Evolutionary conservation across 2,329 filamentous ascomycete genomes (phyloP).

Genomic region (Trichoderma polysporum): DNA sequence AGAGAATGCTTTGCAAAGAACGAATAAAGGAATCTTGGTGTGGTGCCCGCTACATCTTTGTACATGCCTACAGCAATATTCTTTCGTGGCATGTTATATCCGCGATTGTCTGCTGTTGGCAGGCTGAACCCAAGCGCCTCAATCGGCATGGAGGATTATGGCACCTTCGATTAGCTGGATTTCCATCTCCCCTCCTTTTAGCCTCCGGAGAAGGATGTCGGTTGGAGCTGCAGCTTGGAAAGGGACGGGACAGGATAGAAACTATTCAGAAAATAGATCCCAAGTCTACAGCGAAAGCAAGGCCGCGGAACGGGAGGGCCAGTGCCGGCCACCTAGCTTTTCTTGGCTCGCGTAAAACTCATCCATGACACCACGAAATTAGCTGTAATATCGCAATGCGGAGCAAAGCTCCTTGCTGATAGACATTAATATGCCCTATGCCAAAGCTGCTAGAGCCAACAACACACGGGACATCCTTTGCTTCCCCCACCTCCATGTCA

Average conservation of each 20-base stretch:
- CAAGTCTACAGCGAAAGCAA: neutral
- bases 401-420: neutral
- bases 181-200: neutral
- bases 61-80: no score
- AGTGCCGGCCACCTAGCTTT: neutral
- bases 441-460: conserved; percentile 4
- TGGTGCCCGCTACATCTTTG: neutral
- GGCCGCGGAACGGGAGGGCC: neutral
- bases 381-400: neutral
- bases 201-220: neutral
- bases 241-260: neutral
- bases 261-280: neutral
- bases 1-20: neutral
- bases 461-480: neutral
- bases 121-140: conserved; percentile 4
- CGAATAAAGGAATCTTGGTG: neutral
- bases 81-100: neutral
- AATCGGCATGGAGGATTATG: neutral
- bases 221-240: neutral
- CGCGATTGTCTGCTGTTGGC: neutral
- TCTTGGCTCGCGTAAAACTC: neutral
- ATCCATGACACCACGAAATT: neutral
- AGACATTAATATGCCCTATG: neutral
- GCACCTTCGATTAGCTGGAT: neutral
- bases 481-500: conserved; percentile 2